phyloP scores from a whole-genome alignment of 495 filamentous ascomycete genomes.

The Talaromyces trachyspermus region DNA sequence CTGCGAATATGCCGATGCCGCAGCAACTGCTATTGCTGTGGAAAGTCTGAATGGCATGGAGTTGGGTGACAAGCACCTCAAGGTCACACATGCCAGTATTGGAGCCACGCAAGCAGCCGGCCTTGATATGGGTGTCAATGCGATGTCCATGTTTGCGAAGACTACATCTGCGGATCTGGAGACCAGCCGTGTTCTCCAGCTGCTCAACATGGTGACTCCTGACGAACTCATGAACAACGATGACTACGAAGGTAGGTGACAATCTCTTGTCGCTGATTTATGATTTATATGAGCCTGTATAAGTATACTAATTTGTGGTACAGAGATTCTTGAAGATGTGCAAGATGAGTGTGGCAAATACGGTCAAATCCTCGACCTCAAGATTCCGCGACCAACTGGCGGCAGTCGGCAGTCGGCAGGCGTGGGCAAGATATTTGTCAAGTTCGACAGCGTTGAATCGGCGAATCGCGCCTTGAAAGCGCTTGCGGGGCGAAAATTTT shows the following conservation, averaged over 20 bases:
- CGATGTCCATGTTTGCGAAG: conserved; percentile 97
- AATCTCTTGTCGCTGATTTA: too few relatives aligned
- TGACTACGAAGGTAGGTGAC: conserved; percentile 84
- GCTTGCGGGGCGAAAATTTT: conserved; percentile 89
- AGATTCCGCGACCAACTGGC: conserved; percentile 80
- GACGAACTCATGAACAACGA: conserved; percentile 92
- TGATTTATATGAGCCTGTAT: background rate
- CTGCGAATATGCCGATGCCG: conserved; percentile 82
- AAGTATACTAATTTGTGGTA: background rate
- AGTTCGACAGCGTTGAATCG: conserved; percentile 70
- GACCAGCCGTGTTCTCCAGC: conserved; percentile 72
- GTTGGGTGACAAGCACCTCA: conserved; percentile 76
- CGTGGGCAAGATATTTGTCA: conserved; percentile 97
- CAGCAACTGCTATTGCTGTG: conserved; percentile 74
- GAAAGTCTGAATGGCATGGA: conserved; percentile 90
- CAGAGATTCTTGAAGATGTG: conserved; percentile 93
- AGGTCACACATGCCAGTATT: conserved; percentile 81
- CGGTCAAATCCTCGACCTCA: conserved; percentile 74
- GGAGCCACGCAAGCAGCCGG: conserved; percentile 85
- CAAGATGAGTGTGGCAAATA: conserved; percentile 88
- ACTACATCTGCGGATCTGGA: conserved; percentile 75
- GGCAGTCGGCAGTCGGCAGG: conserved; percentile 74
- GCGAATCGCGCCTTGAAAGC: conserved; percentile 79
- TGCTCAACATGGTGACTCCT: conserved; percentile 96
- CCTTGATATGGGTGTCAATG: conserved; percentile 91